Evolutionary conservation across 306 rosid genomes (phyloP), one percentile per base, ranked within the genome.

Genomic region (Vigna radiata): DNA sequence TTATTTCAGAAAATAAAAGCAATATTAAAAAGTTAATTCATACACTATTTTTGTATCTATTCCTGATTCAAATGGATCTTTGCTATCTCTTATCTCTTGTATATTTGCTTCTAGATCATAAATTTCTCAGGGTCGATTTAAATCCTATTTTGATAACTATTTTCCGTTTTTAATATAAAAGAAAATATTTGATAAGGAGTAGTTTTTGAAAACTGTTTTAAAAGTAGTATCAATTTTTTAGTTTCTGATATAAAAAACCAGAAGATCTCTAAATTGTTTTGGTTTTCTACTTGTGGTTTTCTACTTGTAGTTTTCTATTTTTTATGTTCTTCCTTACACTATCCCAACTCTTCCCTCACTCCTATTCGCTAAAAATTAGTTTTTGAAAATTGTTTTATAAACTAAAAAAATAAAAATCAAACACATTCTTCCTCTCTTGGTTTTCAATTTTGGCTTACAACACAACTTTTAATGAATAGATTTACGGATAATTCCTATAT

Each of bases 61-160:
- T 13, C 18, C 49, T 70, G 47, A 27, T 79, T 70, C 27, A 63
- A 72, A 44, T 47, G 72, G 29, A 52, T 71, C 17, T 7, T 21
- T 39, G 46, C 29, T 63, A 14, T 68, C 58, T 3, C 46, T 18
- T 36, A 70, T 63, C 63, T 77, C 12, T 12, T 63, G 8, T 14
- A 54, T 46, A 44, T 31, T 68, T 67, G 17, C 52, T 49, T 56
- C 27, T 59, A 13, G 61, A 64, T 71, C 29, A 55, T 31, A 9
- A 63, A 37, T 18, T 18, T 63, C 44, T 61, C 16, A 15, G 67
- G 13, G 21, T 21, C 41, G 11, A 0, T 43, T 9, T 60, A 5
- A 7, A 27, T 60, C 43, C 19, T 60, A 60, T 60, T 60, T 13
- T 29, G 18, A 60, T 13, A 60, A 27, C 18, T 29, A 60, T 13